These are phyloP conservation scores for Phycomyces blakesleeanus DNA, from an alignment of 192 early-diverging fungal species.

Conservation along the genomic window DNA sequence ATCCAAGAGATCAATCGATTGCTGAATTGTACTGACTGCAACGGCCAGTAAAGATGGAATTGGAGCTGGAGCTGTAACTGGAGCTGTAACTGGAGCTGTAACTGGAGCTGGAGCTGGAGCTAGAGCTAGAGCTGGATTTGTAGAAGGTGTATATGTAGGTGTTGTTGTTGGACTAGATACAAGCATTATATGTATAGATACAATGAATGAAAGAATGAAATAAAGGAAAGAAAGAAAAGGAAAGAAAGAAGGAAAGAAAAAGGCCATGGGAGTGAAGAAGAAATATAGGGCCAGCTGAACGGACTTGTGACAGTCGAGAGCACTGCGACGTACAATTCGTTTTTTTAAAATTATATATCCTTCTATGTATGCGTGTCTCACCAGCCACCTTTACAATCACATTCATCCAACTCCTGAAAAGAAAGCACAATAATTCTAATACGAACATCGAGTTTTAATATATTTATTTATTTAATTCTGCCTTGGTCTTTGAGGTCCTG, in stretches of 20 bases:
- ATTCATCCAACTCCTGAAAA: no score
- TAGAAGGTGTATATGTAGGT: neutral
- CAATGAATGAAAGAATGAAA: neutral
- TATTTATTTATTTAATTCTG: neutral
- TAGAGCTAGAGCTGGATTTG: neutral
- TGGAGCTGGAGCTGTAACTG: neutral
- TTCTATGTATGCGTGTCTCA: no score
- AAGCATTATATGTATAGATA: neutral
- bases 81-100: no score
- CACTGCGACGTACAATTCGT: no score
- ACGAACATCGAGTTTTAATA: neutral
- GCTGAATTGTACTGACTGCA: constrained; percentile 27
- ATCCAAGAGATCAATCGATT: constrained; percentile 23
- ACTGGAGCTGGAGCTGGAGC: no score
- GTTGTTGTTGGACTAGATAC: neutral
- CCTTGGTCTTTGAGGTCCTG: constrained; percentile 29
- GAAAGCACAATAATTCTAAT: no score
- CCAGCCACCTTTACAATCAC: no score
- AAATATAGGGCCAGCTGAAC: no score
- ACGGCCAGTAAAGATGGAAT: neutral
- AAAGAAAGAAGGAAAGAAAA: neutral
- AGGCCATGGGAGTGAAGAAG: neutral
- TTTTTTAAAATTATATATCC: no score
- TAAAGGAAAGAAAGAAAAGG: neutral
- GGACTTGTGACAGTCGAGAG: no score